Conservation (phyloP, 2,329 filamentous ascomycete species). For the Endothia cerciana region DNA sequence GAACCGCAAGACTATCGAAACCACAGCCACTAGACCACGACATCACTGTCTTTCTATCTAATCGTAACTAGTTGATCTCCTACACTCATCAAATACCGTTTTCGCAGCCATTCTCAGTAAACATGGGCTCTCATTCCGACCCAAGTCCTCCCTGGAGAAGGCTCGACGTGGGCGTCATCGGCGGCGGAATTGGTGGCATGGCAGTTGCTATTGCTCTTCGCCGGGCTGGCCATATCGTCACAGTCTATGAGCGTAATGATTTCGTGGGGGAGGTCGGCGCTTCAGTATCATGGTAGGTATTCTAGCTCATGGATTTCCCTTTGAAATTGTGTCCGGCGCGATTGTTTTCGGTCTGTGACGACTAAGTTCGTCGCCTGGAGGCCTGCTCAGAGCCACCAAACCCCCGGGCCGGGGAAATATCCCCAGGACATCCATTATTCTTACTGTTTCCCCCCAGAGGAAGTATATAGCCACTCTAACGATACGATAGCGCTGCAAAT, state of each 20-base stretch:
- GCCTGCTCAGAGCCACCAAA: not conserved
- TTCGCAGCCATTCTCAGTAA: no score
- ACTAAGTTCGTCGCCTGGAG: not conserved
- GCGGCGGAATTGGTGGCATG: conserved; percentile 54
- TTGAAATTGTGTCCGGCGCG: not conserved
- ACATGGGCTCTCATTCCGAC: conserved; percentile 17
- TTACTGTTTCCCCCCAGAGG: not conserved
- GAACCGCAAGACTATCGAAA: not conserved
- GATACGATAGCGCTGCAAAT: conserved; percentile 60
- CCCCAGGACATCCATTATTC: not conserved
- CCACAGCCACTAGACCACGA: not conserved
- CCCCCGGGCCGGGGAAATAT: not conserved
- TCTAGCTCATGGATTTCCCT: not conserved
- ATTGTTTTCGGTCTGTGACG: not conserved
- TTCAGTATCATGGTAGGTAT: conserved; percentile 55
- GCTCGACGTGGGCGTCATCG: conserved; percentile 49
- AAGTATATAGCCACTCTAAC: not conserved
- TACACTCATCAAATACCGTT: not conserved
- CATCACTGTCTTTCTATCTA: not conserved
- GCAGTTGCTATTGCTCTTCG: conserved; percentile 51
- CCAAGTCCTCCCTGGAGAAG: conserved; percentile 44
- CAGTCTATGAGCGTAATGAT: conserved; percentile 68
- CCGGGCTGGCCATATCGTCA: conserved; percentile 52
- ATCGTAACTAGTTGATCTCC: no score
- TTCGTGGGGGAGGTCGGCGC: conserved; percentile 71